Base-by-base conservation (phyloP, 192 early-diverging fungal genomes). In the Diversispora eburnea region DNA sequence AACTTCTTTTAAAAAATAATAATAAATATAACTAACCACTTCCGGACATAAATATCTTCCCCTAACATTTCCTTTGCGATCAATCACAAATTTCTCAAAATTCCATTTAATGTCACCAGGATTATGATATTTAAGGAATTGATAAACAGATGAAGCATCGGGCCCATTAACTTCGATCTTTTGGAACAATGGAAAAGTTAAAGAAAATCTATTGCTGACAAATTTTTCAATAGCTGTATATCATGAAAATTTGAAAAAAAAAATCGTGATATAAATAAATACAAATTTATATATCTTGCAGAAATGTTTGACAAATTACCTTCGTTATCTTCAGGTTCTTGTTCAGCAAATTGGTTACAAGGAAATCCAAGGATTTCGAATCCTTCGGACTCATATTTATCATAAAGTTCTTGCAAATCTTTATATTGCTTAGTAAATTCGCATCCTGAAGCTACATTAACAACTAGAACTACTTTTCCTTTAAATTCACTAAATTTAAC, bases 361-460 rank as follows among this genome's bases (percentile, higher is more conserved):
- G 96, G 96, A 80, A 93, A 92, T n/a, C 94, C 95, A 64, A 97
- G 79, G 56, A 98, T 79, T 39, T 89, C 89, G 60, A 98, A 87
- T 15, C 94, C 95, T 48, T 84, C 70, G 56, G 86, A 85, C 43
- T 84, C 79, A 75, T 89, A 89, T 59, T 85, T 84, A 55, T 91
- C 72, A 79, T 91, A 84, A 64, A 94, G 79, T 61, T 85, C 75
- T 77, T 92, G 85, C 17, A 94, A 83, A 15, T 84, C 89, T 41
- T 79, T 77, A 82, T 93, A 93, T 79, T 95, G 93, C 7, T 82
- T 79, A 46, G 93, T 93, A 77, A 92, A 92, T 9, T 94, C 94
- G 81, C 95, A 97, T 83, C 93, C 87, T 70, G 91, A 93, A 33
- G 94, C 95, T 12, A 93, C 91, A 80, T 98, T 98, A 77, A 95